Percentiles rank a stretch among this genome's conserved stretches.
Evolutionary conservation across 108 stramenopile genomes (phyloP).

Genomic region (Cyclotella sp.): DNA sequence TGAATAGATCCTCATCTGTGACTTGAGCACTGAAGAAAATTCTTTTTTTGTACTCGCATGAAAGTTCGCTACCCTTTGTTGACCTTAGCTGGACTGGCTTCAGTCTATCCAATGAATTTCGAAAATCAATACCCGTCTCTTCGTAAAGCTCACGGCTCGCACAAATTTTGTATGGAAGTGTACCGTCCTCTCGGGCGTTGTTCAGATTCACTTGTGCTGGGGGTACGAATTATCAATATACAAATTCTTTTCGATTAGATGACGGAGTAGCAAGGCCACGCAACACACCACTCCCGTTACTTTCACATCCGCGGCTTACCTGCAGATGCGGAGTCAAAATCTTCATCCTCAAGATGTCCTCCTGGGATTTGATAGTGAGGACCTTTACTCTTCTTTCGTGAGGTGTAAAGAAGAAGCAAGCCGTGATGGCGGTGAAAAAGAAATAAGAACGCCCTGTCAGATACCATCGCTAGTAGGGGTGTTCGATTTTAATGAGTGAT

Average conservation of each 20-base stretch:
- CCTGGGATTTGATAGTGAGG: constrained; percentile 87
- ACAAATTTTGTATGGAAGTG: constrained; percentile 70
- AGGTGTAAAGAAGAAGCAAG: constrained; percentile 74
- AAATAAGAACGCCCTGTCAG: constrained; percentile 78
- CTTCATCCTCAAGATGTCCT: constrained; percentile 79
- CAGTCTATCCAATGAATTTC: constrained; percentile 58
- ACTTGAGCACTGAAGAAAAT: constrained; percentile 63
- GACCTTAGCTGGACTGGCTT: constrained; percentile 47
- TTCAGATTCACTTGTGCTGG: neutral
- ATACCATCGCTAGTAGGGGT: constrained; percentile 15
- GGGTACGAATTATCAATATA: neutral
- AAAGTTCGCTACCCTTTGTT: constrained; percentile 3
- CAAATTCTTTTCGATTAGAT: neutral
- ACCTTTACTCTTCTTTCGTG: constrained; percentile 75
- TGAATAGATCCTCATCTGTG: constrained; percentile 58
- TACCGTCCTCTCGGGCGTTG: constrained; percentile 21
- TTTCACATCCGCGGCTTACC: constrained; percentile 4
- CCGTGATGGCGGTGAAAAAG: constrained; percentile 68
- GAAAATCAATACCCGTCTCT: constrained; percentile 83
- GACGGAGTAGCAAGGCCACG: neutral
- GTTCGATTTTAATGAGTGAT: too few relatives aligned
- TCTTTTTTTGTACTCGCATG: constrained; percentile 61
- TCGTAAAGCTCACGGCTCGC: constrained; percentile 80
- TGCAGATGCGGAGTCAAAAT: constrained; percentile 61
- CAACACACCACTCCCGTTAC: neutral